Evolutionary conservation across 1,284 basidiomycete species (phyloP).

Genomic region (Omphalotus olearius): DNA sequence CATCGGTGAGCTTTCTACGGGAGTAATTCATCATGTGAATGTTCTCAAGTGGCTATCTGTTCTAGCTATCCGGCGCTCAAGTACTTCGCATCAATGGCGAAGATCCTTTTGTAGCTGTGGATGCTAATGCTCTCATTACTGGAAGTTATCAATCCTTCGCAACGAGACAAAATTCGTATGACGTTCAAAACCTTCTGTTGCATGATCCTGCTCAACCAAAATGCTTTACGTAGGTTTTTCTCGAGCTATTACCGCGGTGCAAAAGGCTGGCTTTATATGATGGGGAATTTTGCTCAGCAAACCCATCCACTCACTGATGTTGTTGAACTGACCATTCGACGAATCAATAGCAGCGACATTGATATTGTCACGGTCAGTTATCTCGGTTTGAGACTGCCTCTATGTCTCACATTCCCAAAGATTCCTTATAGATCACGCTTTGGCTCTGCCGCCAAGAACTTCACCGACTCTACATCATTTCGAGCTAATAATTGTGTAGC

Average conservation of each 20-base stretch:
- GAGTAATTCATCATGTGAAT: constrained; percentile 3
- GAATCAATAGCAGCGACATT: constrained; percentile 33
- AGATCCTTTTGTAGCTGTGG: constrained; percentile 49
- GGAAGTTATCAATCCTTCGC: constrained; percentile 41
- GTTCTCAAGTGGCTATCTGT: not conserved
- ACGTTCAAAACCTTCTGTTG: not conserved
- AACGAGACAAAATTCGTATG: constrained; percentile 47
- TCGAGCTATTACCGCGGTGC: constrained; percentile 34
- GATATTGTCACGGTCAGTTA: constrained; percentile 41
- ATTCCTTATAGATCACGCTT: constrained; percentile 58
- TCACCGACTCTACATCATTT: constrained; percentile 48
- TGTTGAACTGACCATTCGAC: constrained; percentile 45
- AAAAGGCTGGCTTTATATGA: constrained; percentile 48
- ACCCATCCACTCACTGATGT: constrained; percentile 49
- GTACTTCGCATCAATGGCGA: constrained; percentile 50
- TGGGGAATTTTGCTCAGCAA: constrained; percentile 62
- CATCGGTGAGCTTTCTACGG: constrained; percentile 30
- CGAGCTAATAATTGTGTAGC: constrained; percentile 52
- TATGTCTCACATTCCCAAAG: constrained; percentile 22
- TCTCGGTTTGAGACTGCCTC: constrained; percentile 3
- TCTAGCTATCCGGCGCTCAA: constrained; percentile 50
- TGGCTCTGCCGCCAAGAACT: constrained; percentile 35
- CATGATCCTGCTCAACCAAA: not conserved
- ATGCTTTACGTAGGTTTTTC: constrained; percentile 31
- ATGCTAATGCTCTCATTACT: constrained; percentile 44